phyloP scores from a whole-genome alignment of 2,329 filamentous ascomycete species.

The Daldinia sp. region DNA sequence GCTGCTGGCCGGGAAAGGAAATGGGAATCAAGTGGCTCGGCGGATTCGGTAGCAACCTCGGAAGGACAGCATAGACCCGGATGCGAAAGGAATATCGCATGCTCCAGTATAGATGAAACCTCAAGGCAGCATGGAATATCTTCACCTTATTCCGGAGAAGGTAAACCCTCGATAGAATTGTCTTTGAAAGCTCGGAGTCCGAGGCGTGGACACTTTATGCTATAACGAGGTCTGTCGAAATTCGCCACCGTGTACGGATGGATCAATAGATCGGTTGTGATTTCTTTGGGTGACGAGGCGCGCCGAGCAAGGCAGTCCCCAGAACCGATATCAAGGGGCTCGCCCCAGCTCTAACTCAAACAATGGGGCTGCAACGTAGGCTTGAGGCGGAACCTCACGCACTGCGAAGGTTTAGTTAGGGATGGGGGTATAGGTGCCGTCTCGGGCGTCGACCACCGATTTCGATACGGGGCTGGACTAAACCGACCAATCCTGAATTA shows the following conservation, averaged over 20 bases:
- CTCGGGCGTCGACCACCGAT: constrained; percentile 38
- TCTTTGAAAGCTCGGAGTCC: constrained; percentile 16
- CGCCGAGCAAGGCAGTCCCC: constrained; percentile 36
- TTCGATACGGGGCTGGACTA: constrained; percentile 35
- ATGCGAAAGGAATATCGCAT: constrained; percentile 38
- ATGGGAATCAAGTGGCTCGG: constrained; percentile 35
- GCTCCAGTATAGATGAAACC: constrained; percentile 33
- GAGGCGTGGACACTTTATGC: constrained; percentile 39
- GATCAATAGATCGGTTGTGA: constrained; percentile 15
- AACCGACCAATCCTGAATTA: constrained; percentile 28
- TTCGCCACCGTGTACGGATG: constrained; percentile 35
- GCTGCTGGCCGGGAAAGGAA: constrained; percentile 33
- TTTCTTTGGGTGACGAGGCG: constrained; percentile 27
- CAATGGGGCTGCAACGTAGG: constrained; percentile 37
- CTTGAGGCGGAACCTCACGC: constrained; percentile 27
- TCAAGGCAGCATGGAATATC: constrained; percentile 30
- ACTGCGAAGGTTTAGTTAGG: constrained; percentile 28
- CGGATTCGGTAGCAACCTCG: constrained; percentile 37
- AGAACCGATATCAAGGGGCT: constrained; percentile 28
- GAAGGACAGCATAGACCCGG: constrained; percentile 34
- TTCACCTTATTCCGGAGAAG: constrained; percentile 33
- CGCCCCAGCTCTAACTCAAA: constrained; percentile 39
- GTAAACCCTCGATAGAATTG: constrained; percentile 19
- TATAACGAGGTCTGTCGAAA: constrained; percentile 27
- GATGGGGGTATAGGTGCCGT: constrained; percentile 29